Evolutionary conservation across 768 basidiomycete species (phyloP).

Genomic region (Rhizopogon vulgaris): DNA sequence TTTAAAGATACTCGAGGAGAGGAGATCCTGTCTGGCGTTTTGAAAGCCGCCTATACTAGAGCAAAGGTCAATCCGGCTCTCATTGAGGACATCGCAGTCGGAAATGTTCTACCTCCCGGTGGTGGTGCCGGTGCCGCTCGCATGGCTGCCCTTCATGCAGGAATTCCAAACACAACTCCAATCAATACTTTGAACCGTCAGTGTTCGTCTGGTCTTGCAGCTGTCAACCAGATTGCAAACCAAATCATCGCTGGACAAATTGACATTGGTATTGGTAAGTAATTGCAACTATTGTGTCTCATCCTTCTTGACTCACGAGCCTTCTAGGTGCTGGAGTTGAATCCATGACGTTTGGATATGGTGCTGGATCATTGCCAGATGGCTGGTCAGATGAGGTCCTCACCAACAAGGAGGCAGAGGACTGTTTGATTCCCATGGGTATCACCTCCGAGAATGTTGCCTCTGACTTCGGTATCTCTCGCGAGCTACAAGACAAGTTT

Average conservation of each 20-base stretch:
- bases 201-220: conserved; percentile 83
- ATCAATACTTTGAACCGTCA: conserved; percentile 86
- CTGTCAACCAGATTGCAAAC: conserved; percentile 78
- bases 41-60: conserved; percentile 65
- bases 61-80: conserved; percentile 70
- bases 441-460: conserved; percentile 95
- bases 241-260: conserved; percentile 76
- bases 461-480: conserved; percentile 64
- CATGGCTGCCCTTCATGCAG: conserved; percentile 82
- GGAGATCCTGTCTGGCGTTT: conserved; percentile 69
- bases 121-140: conserved; percentile 79
- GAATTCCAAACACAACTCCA: conserved; percentile 70
- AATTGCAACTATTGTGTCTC: conserved; percentile 4
- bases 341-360: conserved; percentile 81
- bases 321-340: conserved; percentile 75
- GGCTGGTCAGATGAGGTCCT: conserved; percentile 62
- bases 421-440: conserved; percentile 86
- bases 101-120: conserved; percentile 83
- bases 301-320: conserved; percentile 2
- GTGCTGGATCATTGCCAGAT: conserved; percentile 48
- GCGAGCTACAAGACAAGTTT: conserved; percentile 77
- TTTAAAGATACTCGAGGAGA: conserved; percentile 90
- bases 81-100: conserved; percentile 80
- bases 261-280: conserved; percentile 80
- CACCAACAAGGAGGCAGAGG: conserved; percentile 60